Evolutionary conservation across 139 green algal species (phyloP), one percentile per base, ranked within the genome.

Genomic region (Chlorokybus atmophyticus): DNA sequence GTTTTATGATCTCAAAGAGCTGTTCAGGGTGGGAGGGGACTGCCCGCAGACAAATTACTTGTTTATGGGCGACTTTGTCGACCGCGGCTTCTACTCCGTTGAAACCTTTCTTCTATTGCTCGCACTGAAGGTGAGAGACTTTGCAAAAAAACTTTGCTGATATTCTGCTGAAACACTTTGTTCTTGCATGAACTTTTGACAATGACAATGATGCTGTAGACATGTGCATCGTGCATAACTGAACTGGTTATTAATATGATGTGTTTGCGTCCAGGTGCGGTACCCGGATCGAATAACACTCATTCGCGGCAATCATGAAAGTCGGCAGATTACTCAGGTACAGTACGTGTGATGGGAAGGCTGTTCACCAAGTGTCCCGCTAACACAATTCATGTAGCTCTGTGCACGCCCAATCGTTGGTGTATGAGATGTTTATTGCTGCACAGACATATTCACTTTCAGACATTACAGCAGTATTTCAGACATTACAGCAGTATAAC

Each of bases 51-150:
- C 81, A 8, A 97, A 94, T 68, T 98, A 98, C 69, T 72, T 98
- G 60, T 98, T 98, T 74, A 93, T 98, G 85, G 91, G 91, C 0
- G 91, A 98, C 68, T 98, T 98, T 77, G 91, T 98, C 5, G 91
- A 98, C 67, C 75, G 91, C 14, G 91, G 91, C 32, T 97, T 98
- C 62, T 97, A 97, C 78, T 86, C 69, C 28, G 91, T 97, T 21
- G 91, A 98, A 55, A 97, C 91, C 0, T 98, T 98, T 52, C 73
- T 97, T 31, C 77, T 99, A 38, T 70, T 98, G 29, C 71, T 99
- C n/a, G 85, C 89, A 1, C 73, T 99, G 21, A 99, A 99, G 81
- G 89, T 95, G 40, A 1, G 71, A n/a, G n/a, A n/a, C n/a, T n/a
- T n/a, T n/a, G n/a, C n/a, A n/a, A n/a, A n/a, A n/a, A n/a, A n/a